A percentile compares a stretch with the other conserved stretches of the same genome.
Conservation (phyloP, 805 yeast species). For the Candida lessepsii region DNA sequence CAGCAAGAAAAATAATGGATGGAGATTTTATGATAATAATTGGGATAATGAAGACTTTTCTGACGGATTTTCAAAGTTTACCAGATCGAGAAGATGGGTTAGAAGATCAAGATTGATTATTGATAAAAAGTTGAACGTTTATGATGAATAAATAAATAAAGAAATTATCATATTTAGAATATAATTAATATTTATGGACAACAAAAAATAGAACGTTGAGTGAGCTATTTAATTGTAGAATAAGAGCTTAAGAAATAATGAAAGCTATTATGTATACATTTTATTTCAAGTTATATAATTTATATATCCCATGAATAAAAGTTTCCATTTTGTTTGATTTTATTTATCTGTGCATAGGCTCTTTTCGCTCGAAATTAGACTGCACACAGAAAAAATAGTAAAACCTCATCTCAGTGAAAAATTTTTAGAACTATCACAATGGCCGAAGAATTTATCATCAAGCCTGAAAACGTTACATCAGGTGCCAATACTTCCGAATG, state of each 20-base stretch:
- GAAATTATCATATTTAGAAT: too few relatives aligned
- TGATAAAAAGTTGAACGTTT: constrained; percentile 20
- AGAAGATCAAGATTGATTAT: constrained; percentile 42
- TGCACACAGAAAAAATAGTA: neutral
- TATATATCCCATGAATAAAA: too few relatives aligned
- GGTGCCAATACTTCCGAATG: constrained; percentile 87
- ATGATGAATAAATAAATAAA: constrained; percentile 8
- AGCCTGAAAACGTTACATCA: constrained; percentile 81
- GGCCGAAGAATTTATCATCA: constrained; percentile 76
- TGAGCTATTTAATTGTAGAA: too few relatives aligned
- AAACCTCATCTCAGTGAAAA: constrained; percentile 8
- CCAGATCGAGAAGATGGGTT: constrained; percentile 52
- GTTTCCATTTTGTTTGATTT: too few relatives aligned
- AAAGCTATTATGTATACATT: too few relatives aligned
- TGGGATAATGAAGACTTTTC: constrained; percentile 43
- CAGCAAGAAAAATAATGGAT: constrained; percentile 45
- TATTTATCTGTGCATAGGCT: neutral
- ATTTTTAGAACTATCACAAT: constrained; percentile 26
- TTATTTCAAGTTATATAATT: too few relatives aligned
- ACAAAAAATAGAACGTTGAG: too few relatives aligned
- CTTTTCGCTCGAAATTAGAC: neutral
- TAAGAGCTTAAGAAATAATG: too few relatives aligned
- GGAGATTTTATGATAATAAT: constrained; percentile 53
- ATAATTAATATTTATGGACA: too few relatives aligned
- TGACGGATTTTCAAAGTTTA: constrained; percentile 51